Evolutionary conservation across 345 rosid species (phyloP), one percentile per base, ranked within the genome.

Genomic region (Arabis alpina): DNA sequence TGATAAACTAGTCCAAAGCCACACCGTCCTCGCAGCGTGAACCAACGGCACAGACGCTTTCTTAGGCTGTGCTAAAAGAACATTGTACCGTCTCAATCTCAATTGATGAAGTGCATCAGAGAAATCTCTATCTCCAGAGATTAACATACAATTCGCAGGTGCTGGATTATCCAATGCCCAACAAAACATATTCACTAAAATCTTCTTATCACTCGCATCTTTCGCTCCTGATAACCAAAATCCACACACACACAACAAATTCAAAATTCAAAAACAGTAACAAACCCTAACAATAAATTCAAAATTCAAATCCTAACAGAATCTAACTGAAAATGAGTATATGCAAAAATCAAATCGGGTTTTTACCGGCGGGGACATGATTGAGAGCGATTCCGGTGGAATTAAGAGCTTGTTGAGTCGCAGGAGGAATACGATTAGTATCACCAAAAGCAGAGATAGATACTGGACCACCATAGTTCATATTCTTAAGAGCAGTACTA

Each of bases 151-250:
- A 74, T 90, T 93, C 0, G 89, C 88, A 14, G 98, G 98, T 2
- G 98, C 98, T 0, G 97, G 85, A 67, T 93, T 93, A 57, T 93
- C 98, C 50, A 90, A 88, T 3, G 98, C 96, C 96, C 98, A 93
- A 43, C 89, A 87, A 59, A 93, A 77, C 96, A 90, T 90, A 62
- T 93, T 95, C 8, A 93, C 98, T n/a, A 93, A 67, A 74, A 93
- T 93, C 81, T 88, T 93, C 83, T 93, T 93, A 79, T 93, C 98
- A 64, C 98, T 93, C 2, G 98, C 97, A 87, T 93, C 98, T 76
- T 93, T 93, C 27, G 88, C 93, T 23, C 98, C 98, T 93, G 83
- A 37, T 12, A 16, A 16, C 4, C 23, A 10, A 23, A 28, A 11
- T 16, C 9, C 4, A 19, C n/a, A 52, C n/a, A 4, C 32, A 28